Evolutionary conservation across 192 early-diverging fungal genomes (phyloP).

Genomic region (Mycoemilia scoparia): DNA sequence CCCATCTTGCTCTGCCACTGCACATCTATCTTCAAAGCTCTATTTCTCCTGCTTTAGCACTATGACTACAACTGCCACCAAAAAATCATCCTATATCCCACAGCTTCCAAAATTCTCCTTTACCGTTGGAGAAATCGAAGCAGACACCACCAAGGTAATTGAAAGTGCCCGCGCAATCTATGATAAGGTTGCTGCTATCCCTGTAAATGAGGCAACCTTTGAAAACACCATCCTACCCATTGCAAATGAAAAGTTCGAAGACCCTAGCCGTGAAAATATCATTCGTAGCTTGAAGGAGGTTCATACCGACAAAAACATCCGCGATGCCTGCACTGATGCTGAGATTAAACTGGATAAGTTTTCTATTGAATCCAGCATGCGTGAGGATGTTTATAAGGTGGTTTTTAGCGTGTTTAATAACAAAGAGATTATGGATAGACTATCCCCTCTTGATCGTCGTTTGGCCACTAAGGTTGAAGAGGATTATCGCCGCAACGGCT

Average conservation of each 20-base stretch:
- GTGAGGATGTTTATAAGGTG: slow-evolving; percentile 42
- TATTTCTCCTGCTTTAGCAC: not conserved
- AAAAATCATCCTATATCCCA: not conserved
- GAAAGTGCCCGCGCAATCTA: not conserved
- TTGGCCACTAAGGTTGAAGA: slow-evolving; percentile 47
- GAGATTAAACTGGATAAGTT: slow-evolving; percentile 42
- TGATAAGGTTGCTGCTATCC: not conserved
- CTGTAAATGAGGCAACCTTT: slow-evolving; percentile 2
- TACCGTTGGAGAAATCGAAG: not conserved
- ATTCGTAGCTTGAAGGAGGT: slow-evolving; percentile 13
- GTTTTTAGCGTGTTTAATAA: slow-evolving; percentile 32
- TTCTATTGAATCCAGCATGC: slow-evolving; percentile 42
- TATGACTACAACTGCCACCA: not conserved
- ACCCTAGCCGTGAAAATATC: not conserved
- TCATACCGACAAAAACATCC: slow-evolving; percentile 36
- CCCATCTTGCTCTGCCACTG: not conserved
- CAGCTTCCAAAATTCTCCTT: not conserved
- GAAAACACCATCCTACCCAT: not conserved
- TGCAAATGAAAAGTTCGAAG: not conserved
- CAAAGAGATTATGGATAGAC: slow-evolving; percentile 20
- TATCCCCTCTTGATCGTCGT: slow-evolving; percentile 45
- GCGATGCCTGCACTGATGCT: slow-evolving; percentile 45
- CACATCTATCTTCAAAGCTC: not conserved
- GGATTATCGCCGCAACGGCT: slow-evolving; percentile 50
- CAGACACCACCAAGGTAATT: not conserved